Percentiles rank a stretch among this genome's conserved stretches.
Evolutionary conservation across 106 monocot species (phyloP).

Genomic region (Allium fistulosum): DNA sequence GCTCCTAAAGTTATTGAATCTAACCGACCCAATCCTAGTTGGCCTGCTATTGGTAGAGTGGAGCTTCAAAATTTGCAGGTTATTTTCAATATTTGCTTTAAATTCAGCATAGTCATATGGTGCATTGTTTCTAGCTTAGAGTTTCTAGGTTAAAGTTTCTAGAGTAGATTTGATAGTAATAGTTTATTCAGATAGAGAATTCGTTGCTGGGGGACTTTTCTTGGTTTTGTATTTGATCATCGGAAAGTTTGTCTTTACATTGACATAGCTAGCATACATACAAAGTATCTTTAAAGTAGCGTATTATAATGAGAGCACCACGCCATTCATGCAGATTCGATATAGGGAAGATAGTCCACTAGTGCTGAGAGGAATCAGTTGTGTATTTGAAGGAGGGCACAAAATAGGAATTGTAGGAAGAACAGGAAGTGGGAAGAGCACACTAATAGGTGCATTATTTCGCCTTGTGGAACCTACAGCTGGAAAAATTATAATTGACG

Average conservation of each 20-base stretch:
- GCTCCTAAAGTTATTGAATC: conserved; percentile 61
- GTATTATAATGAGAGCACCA: neutral
- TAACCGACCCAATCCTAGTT: conserved; percentile 43
- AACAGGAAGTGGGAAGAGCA: conserved; percentile 93
- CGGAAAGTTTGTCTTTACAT: neutral
- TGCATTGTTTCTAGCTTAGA: too few relatives aligned
- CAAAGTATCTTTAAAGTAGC: neutral
- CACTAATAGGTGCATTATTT: conserved; percentile 69
- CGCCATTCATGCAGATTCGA: conserved; percentile 33
- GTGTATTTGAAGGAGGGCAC: conserved; percentile 67
- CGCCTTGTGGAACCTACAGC: conserved; percentile 72
- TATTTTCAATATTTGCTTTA: neutral
- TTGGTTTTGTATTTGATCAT: too few relatives aligned
- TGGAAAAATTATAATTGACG: conserved; percentile 68
- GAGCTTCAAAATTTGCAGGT: conserved; percentile 87
- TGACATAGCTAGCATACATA: neutral
- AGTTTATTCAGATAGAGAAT: too few relatives aligned
- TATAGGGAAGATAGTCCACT: conserved; percentile 62
- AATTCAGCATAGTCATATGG: too few relatives aligned
- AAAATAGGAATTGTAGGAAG: conserved; percentile 92
- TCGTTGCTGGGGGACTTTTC: too few relatives aligned
- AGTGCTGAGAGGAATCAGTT: conserved; percentile 69
- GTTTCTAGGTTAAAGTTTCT: too few relatives aligned
- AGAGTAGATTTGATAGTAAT: too few relatives aligned
- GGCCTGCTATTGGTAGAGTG: conserved; percentile 74